Base-by-base conservation (phyloP, 345 rosid genomes). In the Camelina laxa region DNA sequence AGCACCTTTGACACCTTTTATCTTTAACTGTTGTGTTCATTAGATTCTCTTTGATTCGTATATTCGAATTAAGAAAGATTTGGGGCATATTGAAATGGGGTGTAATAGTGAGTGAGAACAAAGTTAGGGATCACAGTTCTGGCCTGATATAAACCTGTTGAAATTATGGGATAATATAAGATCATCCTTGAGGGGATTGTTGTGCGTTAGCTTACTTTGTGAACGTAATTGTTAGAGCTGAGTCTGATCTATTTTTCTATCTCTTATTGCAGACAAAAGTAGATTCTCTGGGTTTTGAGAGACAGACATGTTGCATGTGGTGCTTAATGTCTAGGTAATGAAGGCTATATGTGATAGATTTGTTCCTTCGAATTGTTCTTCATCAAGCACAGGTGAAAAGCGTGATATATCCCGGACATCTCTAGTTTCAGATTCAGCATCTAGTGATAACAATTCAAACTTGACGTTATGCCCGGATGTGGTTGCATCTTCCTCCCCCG, bases 321-420 rank as follows among this genome's bases (percentile, higher is more conserved):
- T 69, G 65, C 50, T 24, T 36, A 11, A 27, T 80, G 77, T 59
- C 75, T 86, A 84, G 84, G 82, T 86, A 72, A 86, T 86, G 89
- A 90, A 90, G 92, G 87, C 84, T 68, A 78, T 83, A 75, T 73
- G 77, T 78, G 96, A 87, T 58, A 85, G 81, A 79, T 81, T 65
- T 63, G 81, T 76, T 82, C 70, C 84, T 76, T 76, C 87, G 6
- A 81, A 82, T 67, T 80, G 76, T 74, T 79, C 80, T 72, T 83
- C 88, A 59, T 77, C 80, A 71, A 57, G 59, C 75, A 17, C 77
- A 55, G 57, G 55, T 78, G 85, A 82, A 61, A 70, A 75, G n/a
- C 35, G 75, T 30, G 79, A 76, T 74, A 74, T 67, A 27, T 75
- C 87, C 72, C 75, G 75, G 48, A 64, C 86, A n/a, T 80, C 86